Evolutionary conservation across 768 basidiomycete genomes (phyloP), one percentile per base, ranked within the genome.

Genomic region (Macrolepiota albuminosa): DNA sequence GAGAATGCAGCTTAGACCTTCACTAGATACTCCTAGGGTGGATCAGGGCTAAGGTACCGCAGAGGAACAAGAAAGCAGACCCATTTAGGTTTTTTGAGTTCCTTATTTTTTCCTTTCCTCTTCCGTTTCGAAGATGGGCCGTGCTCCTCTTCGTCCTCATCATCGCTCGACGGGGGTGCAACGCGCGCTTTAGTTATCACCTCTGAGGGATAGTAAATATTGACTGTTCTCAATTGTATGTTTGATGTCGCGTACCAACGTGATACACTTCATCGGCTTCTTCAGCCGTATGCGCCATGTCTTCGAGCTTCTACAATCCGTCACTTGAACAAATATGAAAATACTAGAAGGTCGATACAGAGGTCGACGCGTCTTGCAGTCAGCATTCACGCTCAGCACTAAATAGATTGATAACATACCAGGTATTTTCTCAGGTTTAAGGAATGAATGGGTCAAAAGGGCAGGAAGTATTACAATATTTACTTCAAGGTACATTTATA

Each of bases 111-210:
- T 51, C 66, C 66, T 50, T 60, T 68, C 58, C 59, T 63, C 54
- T 59, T 66, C 52, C 45, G 62, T 51, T 50, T 65, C 14, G 45
- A 57, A 14, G 49, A 33, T 36, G 34, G n/a, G 13, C 36, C 40
- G 9, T 31, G 50, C 1, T 61, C 61, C n/a, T 63, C 61, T 10
- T 63, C 61, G 14, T 64, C 67, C 6, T 68, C 64, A 34, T 68
- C 63, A 18, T 57, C 61, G 37, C 63, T 66, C 10, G 59, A 42
- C 13, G 59, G 61, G 36, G 57, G 45, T 45, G 69, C 73, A 29
- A 86, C 84, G 52, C 84, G 79, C 31, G 86, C 86, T 55, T 75
- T 78, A 6, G 74, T 81, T 62, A 88, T 82, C 45, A 86, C 84
- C 75, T 89, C 87, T 87, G 53, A 33, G 56, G 29, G 14, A 16